These are phyloP conservation scores for Rhypophila decipiens DNA, from an alignment of 495 filamentous ascomycete species.

Conservation along the genomic window DNA sequence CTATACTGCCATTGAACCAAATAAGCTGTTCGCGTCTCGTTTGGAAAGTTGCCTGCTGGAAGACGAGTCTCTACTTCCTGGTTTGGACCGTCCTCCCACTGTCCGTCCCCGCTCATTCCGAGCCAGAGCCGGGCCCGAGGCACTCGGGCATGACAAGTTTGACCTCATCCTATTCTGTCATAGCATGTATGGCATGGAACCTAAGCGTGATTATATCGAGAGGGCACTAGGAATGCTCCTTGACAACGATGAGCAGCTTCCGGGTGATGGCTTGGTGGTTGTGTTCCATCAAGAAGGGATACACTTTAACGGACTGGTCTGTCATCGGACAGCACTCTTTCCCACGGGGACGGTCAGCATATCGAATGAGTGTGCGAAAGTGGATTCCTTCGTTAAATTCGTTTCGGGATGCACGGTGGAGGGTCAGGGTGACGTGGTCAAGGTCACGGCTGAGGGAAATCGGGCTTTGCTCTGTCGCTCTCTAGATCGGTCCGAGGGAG, in stretches of 20 bases:
- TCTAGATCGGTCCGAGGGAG: constrained; percentile 40
- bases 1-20: constrained; percentile 55
- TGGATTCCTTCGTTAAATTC: constrained; percentile 52
- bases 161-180: constrained; percentile 58
- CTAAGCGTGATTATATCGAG: constrained; percentile 42
- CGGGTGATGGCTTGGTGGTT: constrained; percentile 42
- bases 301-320: constrained; percentile 43
- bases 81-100: constrained; percentile 35
- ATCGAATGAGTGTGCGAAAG: constrained; percentile 37
- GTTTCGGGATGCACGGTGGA: constrained; percentile 41
- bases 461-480: constrained; percentile 36
- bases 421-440: constrained; percentile 27
- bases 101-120: constrained; percentile 44
- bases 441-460: too few species aligned
- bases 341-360: constrained; percentile 44
- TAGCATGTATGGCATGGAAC: constrained; percentile 58
- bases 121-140: constrained; percentile 22
- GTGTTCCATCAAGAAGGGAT: constrained; percentile 51
- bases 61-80: constrained; percentile 40
- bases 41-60: constrained; percentile 41
- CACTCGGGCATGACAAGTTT: constrained; percentile 31
- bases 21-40: constrained; percentile 39
- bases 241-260: too few species aligned
- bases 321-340: constrained; percentile 46
- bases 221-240: constrained; percentile 47